These are phyloP conservation scores for Casuarina equisetifolia DNA, from an alignment of 306 rosid species.

Conservation along the genomic window DNA sequence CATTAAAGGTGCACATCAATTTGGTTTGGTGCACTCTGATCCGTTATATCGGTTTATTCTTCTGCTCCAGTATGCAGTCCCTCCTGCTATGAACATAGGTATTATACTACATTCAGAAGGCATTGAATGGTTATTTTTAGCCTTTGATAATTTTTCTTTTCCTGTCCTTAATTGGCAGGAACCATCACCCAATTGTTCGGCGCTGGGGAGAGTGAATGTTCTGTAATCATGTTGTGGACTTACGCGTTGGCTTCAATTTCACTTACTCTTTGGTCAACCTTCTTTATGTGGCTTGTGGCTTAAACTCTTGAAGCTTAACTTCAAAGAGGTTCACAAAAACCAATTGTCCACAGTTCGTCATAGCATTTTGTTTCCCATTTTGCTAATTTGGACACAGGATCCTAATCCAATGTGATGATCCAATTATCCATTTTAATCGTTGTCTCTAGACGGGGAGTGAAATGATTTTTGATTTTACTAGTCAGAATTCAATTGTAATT, in stretches of 20 bases:
- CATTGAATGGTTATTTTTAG: not conserved
- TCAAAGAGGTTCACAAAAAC: too few species aligned
- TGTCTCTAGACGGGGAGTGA: too few species aligned
- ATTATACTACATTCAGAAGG: not conserved
- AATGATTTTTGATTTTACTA: too few species aligned
- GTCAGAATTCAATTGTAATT: not conserved
- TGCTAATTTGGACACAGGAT: too few species aligned
- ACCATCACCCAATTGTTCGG: conserved; percentile 58
- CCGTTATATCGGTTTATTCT: conserved; percentile 53
- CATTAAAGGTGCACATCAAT: conserved; percentile 39
- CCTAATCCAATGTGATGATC: too few species aligned
- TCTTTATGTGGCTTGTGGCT: conserved; percentile 55
- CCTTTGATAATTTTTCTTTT: not conserved
- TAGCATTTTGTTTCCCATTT: too few species aligned
- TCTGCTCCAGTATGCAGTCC: conserved; percentile 49
- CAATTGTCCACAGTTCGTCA: too few species aligned
- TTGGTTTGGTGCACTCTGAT: conserved; percentile 46
- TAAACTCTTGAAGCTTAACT: not conserved
- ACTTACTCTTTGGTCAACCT: conserved; percentile 52
- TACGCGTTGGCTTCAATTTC: conserved; percentile 49
- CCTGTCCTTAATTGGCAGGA: conserved; percentile 29
- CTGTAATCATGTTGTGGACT: conserved; percentile 49
- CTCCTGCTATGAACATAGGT: conserved; percentile 64
- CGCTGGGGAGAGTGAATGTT: conserved; percentile 53
- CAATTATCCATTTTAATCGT: too few species aligned